Evolutionary conservation across 371 early-diverging fungal species (phyloP).

Genomic region (Apophysomyces sp.): DNA sequence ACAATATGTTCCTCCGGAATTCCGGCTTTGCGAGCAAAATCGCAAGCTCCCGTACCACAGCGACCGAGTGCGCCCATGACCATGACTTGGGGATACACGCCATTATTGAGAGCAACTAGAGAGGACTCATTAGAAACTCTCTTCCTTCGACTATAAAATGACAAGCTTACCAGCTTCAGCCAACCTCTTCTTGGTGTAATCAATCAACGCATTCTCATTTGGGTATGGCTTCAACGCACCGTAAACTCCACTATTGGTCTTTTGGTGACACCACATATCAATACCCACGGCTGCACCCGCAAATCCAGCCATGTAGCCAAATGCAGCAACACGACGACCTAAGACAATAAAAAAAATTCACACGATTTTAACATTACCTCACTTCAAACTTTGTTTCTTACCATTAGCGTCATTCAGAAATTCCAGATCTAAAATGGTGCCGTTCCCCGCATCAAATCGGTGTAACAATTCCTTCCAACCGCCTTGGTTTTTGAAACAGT

Average conservation of each 20-base stretch:
- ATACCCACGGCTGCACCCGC: conserved; percentile 92
- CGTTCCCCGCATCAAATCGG: conserved; percentile 86
- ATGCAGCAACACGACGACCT: conserved; percentile 95
- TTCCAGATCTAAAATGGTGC: conserved; percentile 91
- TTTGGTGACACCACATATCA: conserved; percentile 90
- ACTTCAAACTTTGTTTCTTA: conserved; percentile 20
- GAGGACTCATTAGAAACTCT: not conserved
- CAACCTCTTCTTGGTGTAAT: conserved; percentile 70
- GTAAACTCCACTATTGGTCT: conserved; percentile 45
- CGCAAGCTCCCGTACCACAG: conserved; percentile 91
- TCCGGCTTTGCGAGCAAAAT: conserved; percentile 81
- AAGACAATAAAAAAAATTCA: conserved; percentile 8
- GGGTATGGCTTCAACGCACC: conserved; percentile 83
- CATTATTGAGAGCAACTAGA: conserved; percentile 51
- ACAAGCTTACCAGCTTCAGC: conserved; percentile 59
- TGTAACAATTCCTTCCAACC: conserved; percentile 91
- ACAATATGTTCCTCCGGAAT: conserved; percentile 88
- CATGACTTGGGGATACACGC: conserved; percentile 81
- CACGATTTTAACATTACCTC: not conserved
- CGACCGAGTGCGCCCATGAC: conserved; percentile 98
- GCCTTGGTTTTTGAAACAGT: conserved; percentile 94
- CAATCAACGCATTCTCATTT: conserved; percentile 80
- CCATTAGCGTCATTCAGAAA: conserved; percentile 82
- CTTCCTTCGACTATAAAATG: not conserved
- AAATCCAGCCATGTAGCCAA: conserved; percentile 97